phyloP scores from a whole-genome alignment of 176 grass and related monocot genomes.

The Eleusine coracana region DNA sequence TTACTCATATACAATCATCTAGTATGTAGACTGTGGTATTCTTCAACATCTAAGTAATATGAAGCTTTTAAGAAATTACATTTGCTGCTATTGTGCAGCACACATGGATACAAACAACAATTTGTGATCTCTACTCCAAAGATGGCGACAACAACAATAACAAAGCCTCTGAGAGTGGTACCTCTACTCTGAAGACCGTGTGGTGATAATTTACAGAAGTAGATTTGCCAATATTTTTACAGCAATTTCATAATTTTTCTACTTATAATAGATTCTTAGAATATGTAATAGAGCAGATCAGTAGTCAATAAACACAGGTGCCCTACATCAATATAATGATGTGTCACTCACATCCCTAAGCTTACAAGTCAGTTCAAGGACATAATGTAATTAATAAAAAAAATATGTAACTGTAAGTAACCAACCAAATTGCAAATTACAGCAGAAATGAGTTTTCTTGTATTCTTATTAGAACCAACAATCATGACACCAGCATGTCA shows the following conservation, averaged over 20 bases:
- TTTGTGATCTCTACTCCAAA: background rate
- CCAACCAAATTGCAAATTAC: background rate
- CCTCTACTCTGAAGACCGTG: background rate
- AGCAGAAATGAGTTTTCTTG: background rate
- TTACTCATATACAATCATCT: slow-evolving; percentile 35
- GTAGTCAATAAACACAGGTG: background rate
- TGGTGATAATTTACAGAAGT: background rate
- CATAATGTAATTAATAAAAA: background rate
- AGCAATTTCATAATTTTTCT: background rate
- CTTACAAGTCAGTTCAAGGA: background rate
- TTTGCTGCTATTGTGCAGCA: background rate
- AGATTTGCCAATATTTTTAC: background rate
- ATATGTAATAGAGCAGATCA: background rate
- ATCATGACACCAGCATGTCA: background rate
- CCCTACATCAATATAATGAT: background rate
- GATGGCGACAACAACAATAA: background rate
- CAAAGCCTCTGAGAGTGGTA: background rate
- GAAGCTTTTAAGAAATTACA: background rate
- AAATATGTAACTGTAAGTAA: background rate
- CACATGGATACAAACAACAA: background rate
- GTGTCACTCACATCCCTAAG: background rate
- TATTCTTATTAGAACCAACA: background rate
- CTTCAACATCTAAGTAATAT: slow-evolving; percentile 32
- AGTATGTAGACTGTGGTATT: background rate
- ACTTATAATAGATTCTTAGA: background rate